Base-by-base conservation (phyloP, 169 alveolate species). In the Eimeria zaria region DNA sequence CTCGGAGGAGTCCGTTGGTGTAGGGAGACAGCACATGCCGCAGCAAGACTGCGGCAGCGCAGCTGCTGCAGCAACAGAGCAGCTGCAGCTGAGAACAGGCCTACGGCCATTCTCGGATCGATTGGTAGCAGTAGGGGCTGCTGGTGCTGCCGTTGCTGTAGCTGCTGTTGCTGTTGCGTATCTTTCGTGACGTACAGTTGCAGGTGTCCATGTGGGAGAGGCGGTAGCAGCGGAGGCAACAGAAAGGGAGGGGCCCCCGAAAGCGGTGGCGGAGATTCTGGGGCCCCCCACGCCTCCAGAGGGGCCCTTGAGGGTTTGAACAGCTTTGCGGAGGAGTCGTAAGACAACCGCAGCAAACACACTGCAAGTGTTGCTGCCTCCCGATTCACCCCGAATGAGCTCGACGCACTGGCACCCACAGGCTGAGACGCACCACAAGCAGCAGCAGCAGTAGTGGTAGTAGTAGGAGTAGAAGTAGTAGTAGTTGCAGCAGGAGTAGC, bases 21-120 rank as follows among this genome's bases (percentile, higher is more conserved):
- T 36, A 41, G 6, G 44, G 93, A 62, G 67, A 85, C 93, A 27
- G 93, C 83, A 64, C 93, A 85, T 36, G 81, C 83, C 36, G 93
- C 93, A 85, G 93, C 93, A 41, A 85, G 80, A 30, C 93, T 85
- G 93, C 93, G 93, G 81, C 81, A 85, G 64, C 60, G 93, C 93
- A 85, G 81, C 81, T 85, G 93, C 81, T 85, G 93, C 93, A 85
- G 81, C 67, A 85, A 81, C 44, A 85, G 81, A 12, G 11, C 1
- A 55, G 80, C 93, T 62, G 81, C 80, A 30, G 93, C 93, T 36
- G 93, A 62, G 93, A 85, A 85, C 46, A 85, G 81, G 39, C 93
- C 93, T 51, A 27, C 74, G 8, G 93, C 93, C 60, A 60, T 36
- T 22, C 58, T 22, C 67, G 93, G 93, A 41, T 85, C 93, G 16